Evolutionary conservation across 2,329 filamentous ascomycete species (phyloP).

Genomic region (Claviceps fusiformis): DNA sequence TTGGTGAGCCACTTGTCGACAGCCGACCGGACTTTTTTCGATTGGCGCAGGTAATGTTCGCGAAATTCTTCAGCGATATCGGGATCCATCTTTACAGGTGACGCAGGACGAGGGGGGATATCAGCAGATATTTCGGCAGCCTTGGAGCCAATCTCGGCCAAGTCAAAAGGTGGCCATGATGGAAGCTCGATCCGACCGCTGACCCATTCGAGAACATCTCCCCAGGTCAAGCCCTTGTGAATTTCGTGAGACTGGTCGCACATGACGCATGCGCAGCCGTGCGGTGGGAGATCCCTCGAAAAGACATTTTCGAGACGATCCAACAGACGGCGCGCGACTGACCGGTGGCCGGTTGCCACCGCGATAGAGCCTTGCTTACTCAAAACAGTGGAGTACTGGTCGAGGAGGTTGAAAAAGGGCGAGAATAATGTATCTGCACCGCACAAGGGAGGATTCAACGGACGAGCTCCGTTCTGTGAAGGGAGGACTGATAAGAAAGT

Average conservation of each 20-base stretch:
- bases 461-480: constrained; percentile 39
- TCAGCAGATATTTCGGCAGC: constrained; percentile 50
- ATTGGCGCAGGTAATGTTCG: constrained; percentile 83
- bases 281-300: constrained; percentile 74
- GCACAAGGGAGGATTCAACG: constrained; percentile 49
- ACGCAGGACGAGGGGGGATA: constrained; percentile 39
- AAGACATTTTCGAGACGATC: constrained; percentile 92
- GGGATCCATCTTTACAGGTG: constrained; percentile 67
- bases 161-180: constrained; percentile 75
- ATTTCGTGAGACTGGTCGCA: constrained; percentile 52
- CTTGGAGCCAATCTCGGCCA: constrained; percentile 47
- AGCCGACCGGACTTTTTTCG: constrained; percentile 79
- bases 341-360: constrained; percentile 88
- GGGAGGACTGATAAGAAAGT: constrained; percentile 56
- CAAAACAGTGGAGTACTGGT: constrained; percentile 75
- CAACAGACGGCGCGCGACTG: constrained; percentile 77
- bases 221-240: constrained; percentile 74
- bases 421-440: constrained; percentile 66
- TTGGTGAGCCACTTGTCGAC: constrained; percentile 83
- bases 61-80: constrained; percentile 90
- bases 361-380: constrained; percentile 77
- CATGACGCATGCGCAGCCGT: constrained; percentile 77
- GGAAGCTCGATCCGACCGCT: constrained; percentile 79
- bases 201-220: constrained; percentile 85
- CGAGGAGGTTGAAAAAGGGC: constrained; percentile 68